Percentiles rank a stretch among this genome's conserved stretches.
Evolutionary conservation across 1,139 yeast genomes (phyloP).

Genomic region (Candida sp.): DNA sequence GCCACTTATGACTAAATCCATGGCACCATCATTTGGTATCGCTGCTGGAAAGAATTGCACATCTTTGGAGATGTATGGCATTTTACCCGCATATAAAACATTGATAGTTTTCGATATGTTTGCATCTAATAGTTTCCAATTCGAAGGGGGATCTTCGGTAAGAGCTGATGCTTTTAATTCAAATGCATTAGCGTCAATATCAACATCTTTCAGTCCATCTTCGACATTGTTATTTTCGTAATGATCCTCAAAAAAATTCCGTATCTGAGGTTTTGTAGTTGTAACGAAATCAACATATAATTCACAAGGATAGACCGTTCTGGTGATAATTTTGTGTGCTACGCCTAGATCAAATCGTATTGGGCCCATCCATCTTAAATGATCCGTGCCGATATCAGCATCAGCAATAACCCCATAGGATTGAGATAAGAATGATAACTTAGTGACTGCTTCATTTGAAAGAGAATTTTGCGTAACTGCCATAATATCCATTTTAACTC

Average conservation of each 20-base stretch:
- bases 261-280: conserved; percentile 49
- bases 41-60: conserved; percentile 93
- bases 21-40: conserved; percentile 79
- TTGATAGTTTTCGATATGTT: conserved; percentile 50
- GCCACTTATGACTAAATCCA: conserved; percentile 77
- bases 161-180: conserved; percentile 34
- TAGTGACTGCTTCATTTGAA: conserved; percentile 28
- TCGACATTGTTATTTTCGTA: conserved; percentile 5
- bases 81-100: conserved; percentile 84
- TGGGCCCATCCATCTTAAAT: conserved; percentile 86
- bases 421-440: conserved; percentile 77
- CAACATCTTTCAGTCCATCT: conserved; percentile 6
- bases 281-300: conserved; percentile 67
- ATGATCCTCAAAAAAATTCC: conserved; percentile 45
- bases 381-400: conserved; percentile 90
- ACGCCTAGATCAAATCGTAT: conserved; percentile 84
- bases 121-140: conserved; percentile 64
- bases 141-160: conserved; percentile 54
- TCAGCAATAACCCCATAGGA: conserved; percentile 93
- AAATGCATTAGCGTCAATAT: conserved; percentile 10
- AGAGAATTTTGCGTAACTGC: conserved; percentile 58
- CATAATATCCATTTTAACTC: conserved; percentile 76
- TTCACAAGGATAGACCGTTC: conserved; percentile 78
- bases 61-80: conserved; percentile 85
- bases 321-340: conserved; percentile 53